Base-by-base conservation (phyloP, 2,329 filamentous ascomycete species). In the Teratosphaeria viscida region DNA sequence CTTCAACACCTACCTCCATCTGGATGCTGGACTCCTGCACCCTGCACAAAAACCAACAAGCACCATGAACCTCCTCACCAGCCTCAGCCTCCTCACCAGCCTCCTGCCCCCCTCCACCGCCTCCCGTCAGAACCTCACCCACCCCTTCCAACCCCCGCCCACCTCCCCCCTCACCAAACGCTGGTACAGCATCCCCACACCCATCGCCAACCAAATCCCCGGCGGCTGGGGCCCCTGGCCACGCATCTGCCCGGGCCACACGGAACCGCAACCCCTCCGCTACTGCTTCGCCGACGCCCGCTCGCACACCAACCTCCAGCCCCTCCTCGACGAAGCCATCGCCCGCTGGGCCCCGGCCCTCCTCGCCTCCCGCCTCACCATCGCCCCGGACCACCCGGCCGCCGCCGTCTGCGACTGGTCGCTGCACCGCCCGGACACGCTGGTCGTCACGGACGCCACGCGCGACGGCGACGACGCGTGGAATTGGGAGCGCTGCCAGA, bases 251-350 rank as follows among this genome's bases (percentile, higher is more conserved):
- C 23, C 39, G 5, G 37, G 26, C 4, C 55, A 61, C 1, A 35
- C 55, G 11, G 54, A 58, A 26, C 32, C 19, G 5, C 62, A 64
- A 6, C 59, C 66, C 7, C 14, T 67, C 3, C 59, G 62, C 16
- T 68, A 67, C 57, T 68, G 66, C 53, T 67, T 61, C 58, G 52
- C 55, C 5, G 61, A 67, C 54, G 23, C 35, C 16, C 56, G 66
- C 19, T 66, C 64, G 0, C 55, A 61, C 2, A 54, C 39, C 1
- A 66, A 65, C 14, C 64, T 68, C 23, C n/a, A 59, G 14, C 11
- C 53, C 6, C 52, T 67, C 27, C 14, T 67, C 10, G 52, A 64
- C 29, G 34, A 58, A 11, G 64, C 62, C 11, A 53, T 63, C 12
- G 56, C 59, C 11, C 60, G 58, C 34, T 68, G 66, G 65, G 52